Base-by-base conservation (phyloP, 78 protist genomes). In the Blattamonas nauphoetae region DNA sequence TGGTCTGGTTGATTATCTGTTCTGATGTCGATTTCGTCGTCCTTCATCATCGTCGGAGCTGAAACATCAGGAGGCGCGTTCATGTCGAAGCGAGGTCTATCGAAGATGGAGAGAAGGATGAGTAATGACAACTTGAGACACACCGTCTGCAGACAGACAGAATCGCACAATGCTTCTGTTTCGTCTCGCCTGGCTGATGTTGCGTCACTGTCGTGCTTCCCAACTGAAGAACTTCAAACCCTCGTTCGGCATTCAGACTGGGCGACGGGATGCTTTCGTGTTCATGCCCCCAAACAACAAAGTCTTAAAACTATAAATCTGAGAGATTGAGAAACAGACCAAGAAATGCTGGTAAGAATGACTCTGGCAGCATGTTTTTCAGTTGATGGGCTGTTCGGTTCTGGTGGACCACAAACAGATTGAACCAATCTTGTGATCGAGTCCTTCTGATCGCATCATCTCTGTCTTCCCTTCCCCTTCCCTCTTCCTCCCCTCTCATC, bases 281-380 rank as follows among this genome's bases (percentile, higher is more conserved):
- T 92, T 96, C 98, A 80, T 95, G 97, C 0, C 98, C 99, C 99
- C 99, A 97, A 0, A 97, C 0, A 32, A 96, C 97, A 34, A 97
- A 86, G 91, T 97, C 95, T 0, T 41, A 6, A 4, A 11, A 80
- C 33, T 5, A 6, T 42, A 11, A 11, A 6, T 80, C 36, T 4
- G 41, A 11, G 78, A 6, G 41, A 11, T 4, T 4, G 41, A 6
- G 64, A 6, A 6, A 6, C 35, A 6, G 64, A 6, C 35, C 35
- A 11, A 21, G 83, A 21, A 79, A 33, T 4, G 41, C 29, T 5
- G 83, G 83, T 5, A 79, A 5, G 41, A 79, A 21, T 38, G 83
- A 21, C 6, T 79, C 83, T 6, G 21, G 83, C 6, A 79, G 43
- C 83, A 21, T 79, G 83, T 55, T 55, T 21, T 55, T 55, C 71